phyloP scores from a whole-genome alignment of 768 basidiomycete species.

The Sporobolomyces pararoseus region DNA sequence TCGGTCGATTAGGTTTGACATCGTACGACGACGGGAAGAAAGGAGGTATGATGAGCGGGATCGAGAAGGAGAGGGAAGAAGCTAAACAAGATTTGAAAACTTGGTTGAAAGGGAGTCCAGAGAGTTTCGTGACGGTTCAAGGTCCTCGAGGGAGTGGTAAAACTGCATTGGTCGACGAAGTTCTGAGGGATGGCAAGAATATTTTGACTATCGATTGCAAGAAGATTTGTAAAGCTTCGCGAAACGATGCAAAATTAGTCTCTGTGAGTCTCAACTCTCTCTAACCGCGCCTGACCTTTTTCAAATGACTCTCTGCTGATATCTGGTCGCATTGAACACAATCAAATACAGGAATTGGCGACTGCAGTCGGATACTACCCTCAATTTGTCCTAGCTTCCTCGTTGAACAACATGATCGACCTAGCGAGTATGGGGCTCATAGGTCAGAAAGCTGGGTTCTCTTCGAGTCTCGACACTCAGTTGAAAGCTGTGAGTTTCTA shows the following conservation, averaged over 20 bases:
- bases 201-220: constrained; percentile 78
- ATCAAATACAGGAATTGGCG: constrained; percentile 67
- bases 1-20: constrained; percentile 54
- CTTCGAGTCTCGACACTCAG: constrained; percentile 72
- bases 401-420: constrained; percentile 76
- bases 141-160: constrained; percentile 53
- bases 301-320: no score
- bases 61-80: constrained; percentile 78
- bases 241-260: constrained; percentile 44
- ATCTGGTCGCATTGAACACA: constrained; percentile 41
- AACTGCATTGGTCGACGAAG: constrained; percentile 49
- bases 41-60: constrained; percentile 25
- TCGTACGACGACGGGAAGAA: neutral
- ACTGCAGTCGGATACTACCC: constrained; percentile 84
- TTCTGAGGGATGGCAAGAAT: constrained; percentile 51
- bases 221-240: constrained; percentile 59
- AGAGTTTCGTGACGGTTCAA: constrained; percentile 52
- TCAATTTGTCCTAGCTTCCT: constrained; percentile 77
- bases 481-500: constrained; percentile 57
- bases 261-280: constrained; percentile 23
- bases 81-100: constrained; percentile 64
- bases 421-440: constrained; percentile 90
- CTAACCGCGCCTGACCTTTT: neutral
- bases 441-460: constrained; percentile 90
- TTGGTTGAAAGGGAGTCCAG: constrained; percentile 62